phyloP scores from a whole-genome alignment of 306 rosid species.

The Vigna reflexopilosa region DNA sequence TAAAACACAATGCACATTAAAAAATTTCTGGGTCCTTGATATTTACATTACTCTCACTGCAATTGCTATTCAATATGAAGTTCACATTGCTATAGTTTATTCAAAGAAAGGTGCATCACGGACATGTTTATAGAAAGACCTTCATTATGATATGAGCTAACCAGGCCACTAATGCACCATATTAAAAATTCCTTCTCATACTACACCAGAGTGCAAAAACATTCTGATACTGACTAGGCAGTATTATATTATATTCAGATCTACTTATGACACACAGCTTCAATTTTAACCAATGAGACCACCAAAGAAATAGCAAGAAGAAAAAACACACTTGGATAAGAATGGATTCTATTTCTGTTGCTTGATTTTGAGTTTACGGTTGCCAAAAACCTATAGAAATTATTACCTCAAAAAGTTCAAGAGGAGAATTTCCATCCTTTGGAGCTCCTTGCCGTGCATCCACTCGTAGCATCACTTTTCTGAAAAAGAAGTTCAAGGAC shows the following conservation, averaged over 20 bases:
- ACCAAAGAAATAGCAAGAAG: background rate
- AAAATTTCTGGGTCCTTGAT: constrained; percentile 1
- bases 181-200: background rate
- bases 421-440: constrained; percentile 87
- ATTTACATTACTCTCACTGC: background rate
- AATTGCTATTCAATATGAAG: constrained; percentile 7
- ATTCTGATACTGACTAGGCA: constrained; percentile 1
- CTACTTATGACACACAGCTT: background rate
- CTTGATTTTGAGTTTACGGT: constrained; percentile 32
- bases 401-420: constrained; percentile 87
- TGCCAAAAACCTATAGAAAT: constrained; percentile 25
- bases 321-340: background rate
- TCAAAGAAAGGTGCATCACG: constrained; percentile 2
- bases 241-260: constrained; percentile 1
- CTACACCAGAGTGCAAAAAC: constrained; percentile 4
- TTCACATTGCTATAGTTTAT: constrained; percentile 1
- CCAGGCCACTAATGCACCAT: background rate
- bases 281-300: constrained; percentile 29
- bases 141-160: background rate
- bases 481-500: constrained; percentile 51
- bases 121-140: constrained; percentile 5
- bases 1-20: constrained; percentile 5
- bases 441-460: constrained; percentile 98
- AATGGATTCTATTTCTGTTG: constrained; percentile 11
- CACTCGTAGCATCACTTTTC: constrained; percentile 92